Conservation (phyloP, 106 monocot genomes). For the Chionographis japonica region DNA sequence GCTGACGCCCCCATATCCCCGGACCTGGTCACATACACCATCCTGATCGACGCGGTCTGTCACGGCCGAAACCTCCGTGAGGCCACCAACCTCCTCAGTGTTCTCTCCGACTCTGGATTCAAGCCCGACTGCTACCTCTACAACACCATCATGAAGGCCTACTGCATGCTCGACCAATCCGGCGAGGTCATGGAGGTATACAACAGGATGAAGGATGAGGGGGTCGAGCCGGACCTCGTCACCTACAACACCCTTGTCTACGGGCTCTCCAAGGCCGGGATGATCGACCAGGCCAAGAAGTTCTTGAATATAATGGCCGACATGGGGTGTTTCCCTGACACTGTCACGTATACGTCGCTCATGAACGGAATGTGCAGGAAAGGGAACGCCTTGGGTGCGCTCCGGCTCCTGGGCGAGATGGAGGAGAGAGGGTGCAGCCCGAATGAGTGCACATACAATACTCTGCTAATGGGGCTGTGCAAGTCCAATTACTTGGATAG, state of each 20-base stretch:
- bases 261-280: constrained; percentile 81
- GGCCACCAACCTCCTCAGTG: constrained; percentile 52
- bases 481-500: constrained; percentile 71
- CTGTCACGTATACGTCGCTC: constrained; percentile 73
- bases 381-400: constrained; percentile 64
- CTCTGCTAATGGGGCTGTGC: constrained; percentile 78
- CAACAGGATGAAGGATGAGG: constrained; percentile 86
- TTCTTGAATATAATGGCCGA: constrained; percentile 65
- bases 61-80: constrained; percentile 58
- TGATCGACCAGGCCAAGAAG: constrained; percentile 63
- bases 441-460: constrained; percentile 87
- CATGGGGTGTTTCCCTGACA: constrained; percentile 63
- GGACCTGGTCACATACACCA: constrained; percentile 70
- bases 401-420: constrained; percentile 64
- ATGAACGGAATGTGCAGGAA: constrained; percentile 95
- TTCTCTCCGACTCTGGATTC: constrained; percentile 60
- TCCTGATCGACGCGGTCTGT: constrained; percentile 79
- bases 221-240: constrained; percentile 82
- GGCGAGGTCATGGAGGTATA: constrained; percentile 78
- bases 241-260: constrained; percentile 84
- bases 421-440: constrained; percentile 77
- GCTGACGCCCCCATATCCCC: constrained; percentile 28
- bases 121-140: constrained; percentile 85
- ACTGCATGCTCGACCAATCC: constrained; percentile 57
- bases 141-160: constrained; percentile 89